These are phyloP conservation scores for Yamadazyma laniorum DNA, from an alignment of 805 yeast species.

Conservation along the genomic window DNA sequence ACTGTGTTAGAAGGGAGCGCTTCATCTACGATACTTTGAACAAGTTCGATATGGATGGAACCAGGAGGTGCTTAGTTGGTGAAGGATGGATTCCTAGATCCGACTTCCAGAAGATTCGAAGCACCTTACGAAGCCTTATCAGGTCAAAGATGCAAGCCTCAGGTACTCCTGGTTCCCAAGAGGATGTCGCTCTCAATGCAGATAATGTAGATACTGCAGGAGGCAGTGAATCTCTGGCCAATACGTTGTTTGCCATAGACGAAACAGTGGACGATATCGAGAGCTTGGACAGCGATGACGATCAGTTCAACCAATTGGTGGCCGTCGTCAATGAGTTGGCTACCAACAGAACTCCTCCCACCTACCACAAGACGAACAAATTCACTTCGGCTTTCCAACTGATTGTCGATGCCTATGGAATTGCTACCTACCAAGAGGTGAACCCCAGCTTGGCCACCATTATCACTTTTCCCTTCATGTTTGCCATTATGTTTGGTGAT, in stretches of 20 bases:
- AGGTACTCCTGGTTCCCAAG: constrained; percentile 16
- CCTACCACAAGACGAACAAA: constrained; percentile 67
- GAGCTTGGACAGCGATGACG: constrained; percentile 17
- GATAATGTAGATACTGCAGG: constrained; percentile 8
- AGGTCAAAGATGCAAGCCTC: constrained; percentile 27
- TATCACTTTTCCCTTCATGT: constrained; percentile 78
- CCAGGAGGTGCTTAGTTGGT: constrained; percentile 63
- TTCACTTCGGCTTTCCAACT: constrained; percentile 68
- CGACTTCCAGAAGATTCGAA: constrained; percentile 40
- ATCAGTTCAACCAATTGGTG: constrained; percentile 21
- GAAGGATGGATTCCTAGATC: constrained; percentile 73
- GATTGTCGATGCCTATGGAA: constrained; percentile 75
- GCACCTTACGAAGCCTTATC: constrained; percentile 43
- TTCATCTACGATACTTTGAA: constrained; percentile 59
- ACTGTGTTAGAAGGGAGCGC: constrained; percentile 50
- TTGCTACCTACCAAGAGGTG: constrained; percentile 71
- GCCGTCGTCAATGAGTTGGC: constrained; percentile 57
- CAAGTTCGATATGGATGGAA: constrained; percentile 64
- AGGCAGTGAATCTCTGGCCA: neutral
- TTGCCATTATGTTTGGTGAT: constrained; percentile 84
- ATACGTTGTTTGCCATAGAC: constrained; percentile 23
- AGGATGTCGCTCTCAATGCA: constrained; percentile 13
- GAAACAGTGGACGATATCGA: constrained; percentile 20
- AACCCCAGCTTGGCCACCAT: constrained; percentile 75
- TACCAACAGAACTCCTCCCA: constrained; percentile 69